Conservation (phyloP, 2,329 filamentous ascomycete species). For the Alternaria ventricosa region DNA sequence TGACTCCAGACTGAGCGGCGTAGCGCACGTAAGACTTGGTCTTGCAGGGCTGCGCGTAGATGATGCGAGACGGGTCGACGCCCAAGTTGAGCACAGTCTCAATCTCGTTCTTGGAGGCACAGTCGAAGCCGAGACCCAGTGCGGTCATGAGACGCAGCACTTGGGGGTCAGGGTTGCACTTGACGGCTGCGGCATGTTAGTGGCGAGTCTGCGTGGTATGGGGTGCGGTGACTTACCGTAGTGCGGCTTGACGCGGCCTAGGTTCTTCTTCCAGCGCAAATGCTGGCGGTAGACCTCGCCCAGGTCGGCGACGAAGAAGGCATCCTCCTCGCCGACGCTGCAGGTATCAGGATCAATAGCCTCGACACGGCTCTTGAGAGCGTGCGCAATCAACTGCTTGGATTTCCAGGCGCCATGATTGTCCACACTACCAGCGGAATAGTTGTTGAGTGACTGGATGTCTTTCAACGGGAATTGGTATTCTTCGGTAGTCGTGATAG, state of each 20-base stretch:
- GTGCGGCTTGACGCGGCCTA: slow-evolving; percentile 92
- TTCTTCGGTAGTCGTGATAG: slow-evolving; percentile 58
- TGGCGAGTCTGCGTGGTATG: background rate
- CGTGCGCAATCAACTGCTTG: slow-evolving; percentile 84
- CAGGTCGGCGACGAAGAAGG: slow-evolving; percentile 97
- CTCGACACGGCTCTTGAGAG: slow-evolving; percentile 84
- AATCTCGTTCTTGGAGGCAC: slow-evolving; percentile 96
- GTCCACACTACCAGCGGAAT: slow-evolving; percentile 45
- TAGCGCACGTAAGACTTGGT: slow-evolving; percentile 97
- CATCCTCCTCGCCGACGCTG: slow-evolving; percentile 91
- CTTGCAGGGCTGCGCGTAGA: slow-evolving; percentile 99
- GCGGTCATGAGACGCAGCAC: slow-evolving; percentile 86
- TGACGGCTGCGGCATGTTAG: slow-evolving; percentile 73
- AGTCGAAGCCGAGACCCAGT: slow-evolving; percentile 95
- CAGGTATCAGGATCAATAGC: slow-evolving; percentile 86
- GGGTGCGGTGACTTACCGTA: slow-evolving; percentile 70
- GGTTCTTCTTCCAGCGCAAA: slow-evolving; percentile 94
- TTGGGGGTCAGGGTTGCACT: slow-evolving; percentile 95
- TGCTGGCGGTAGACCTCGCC: slow-evolving; percentile 99
- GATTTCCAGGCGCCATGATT: slow-evolving; percentile 61
- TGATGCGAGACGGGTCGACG: slow-evolving; percentile 87
- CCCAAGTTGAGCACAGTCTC: slow-evolving; percentile 86
- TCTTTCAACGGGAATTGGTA: slow-evolving; percentile 51
- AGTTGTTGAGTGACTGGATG: slow-evolving; percentile 36
- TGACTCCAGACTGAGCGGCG: slow-evolving; percentile 82